Conservation (phyloP, 768 basidiomycete genomes). For the Tylopilus sp. region DNA sequence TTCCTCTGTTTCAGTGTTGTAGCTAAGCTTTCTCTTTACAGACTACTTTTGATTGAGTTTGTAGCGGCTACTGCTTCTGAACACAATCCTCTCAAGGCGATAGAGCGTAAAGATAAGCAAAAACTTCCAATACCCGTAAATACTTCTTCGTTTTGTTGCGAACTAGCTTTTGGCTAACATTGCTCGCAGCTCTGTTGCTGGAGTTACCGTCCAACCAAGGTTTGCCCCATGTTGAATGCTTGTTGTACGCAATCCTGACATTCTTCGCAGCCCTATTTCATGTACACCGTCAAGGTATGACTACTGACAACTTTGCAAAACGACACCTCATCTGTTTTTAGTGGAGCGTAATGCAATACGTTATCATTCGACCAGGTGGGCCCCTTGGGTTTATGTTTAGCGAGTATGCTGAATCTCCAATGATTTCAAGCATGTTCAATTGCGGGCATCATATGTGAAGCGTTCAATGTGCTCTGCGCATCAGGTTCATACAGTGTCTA, state of each 20-base stretch:
- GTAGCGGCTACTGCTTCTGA: conserved; percentile 68
- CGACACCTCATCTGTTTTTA: conserved; percentile 24
- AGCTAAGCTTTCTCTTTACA: conserved; percentile 25
- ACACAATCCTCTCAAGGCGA: conserved; percentile 61
- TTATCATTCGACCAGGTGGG: conserved; percentile 61
- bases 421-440: conserved; percentile 43
- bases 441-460: conserved; percentile 75
- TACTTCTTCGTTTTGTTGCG: conserved; percentile 8
- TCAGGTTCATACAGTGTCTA: conserved; percentile 53
- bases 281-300: conserved; percentile 78
- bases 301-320: not conserved
- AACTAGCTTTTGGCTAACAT: not conserved
- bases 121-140: conserved; percentile 63
- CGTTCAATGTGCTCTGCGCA: conserved; percentile 65
- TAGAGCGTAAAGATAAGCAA: conserved; percentile 77
- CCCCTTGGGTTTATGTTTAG: not conserved
- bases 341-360: conserved; percentile 91
- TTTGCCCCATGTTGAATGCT: conserved; percentile 17
- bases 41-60: conserved; percentile 79
- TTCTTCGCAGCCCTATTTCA: conserved; percentile 67
- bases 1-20: not conserved
- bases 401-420: conserved; percentile 4
- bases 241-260: conserved; percentile 4
- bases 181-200: conserved; percentile 67
- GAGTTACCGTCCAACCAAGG: conserved; percentile 81